These are phyloP conservation scores for Mrakiaceae sp. DNA, from an alignment of 1,284 basidiomycete genomes.

Conservation along the genomic window DNA sequence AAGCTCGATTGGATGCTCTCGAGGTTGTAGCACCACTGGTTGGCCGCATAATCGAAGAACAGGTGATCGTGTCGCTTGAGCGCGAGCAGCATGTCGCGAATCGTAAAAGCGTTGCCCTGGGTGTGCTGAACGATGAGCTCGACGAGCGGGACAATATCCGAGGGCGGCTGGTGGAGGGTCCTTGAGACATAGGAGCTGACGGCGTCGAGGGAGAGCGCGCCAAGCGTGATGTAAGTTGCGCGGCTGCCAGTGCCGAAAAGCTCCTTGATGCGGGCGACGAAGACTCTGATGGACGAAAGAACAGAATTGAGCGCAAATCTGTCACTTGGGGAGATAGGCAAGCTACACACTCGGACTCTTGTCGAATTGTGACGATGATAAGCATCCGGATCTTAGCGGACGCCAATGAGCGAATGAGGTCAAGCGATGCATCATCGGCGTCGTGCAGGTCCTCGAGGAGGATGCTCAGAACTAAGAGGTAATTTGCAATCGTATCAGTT, in stretches of 20 bases:
- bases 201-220: background rate
- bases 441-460: constrained; percentile 58
- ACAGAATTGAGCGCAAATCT: background rate
- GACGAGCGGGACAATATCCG: background rate
- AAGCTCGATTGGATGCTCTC: constrained; percentile 30
- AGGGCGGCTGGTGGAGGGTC: constrained; percentile 2
- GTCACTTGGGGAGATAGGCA: background rate
- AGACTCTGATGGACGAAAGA: background rate
- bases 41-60: constrained; percentile 47
- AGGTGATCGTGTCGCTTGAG: constrained; percentile 43
- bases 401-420: constrained; percentile 49
- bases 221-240: constrained; percentile 9
- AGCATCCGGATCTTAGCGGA: constrained; percentile 55
- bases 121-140: constrained; percentile 22
- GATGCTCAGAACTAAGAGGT: background rate
- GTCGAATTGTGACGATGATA: constrained; percentile 52
- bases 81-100: constrained; percentile 47
- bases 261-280: background rate
- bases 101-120: constrained; percentile 54
- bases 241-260: constrained; percentile 10
- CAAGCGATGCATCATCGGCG: constrained; percentile 56
- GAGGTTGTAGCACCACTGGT: constrained; percentile 52
- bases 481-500: too few species aligned
- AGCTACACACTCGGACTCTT: constrained; percentile 38
- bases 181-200: background rate